Percentiles rank a stretch among this genome's conserved stretches.
Evolutionary conservation across 768 basidiomycete species (phyloP).

Genomic region (Amanita brunnescens): DNA sequence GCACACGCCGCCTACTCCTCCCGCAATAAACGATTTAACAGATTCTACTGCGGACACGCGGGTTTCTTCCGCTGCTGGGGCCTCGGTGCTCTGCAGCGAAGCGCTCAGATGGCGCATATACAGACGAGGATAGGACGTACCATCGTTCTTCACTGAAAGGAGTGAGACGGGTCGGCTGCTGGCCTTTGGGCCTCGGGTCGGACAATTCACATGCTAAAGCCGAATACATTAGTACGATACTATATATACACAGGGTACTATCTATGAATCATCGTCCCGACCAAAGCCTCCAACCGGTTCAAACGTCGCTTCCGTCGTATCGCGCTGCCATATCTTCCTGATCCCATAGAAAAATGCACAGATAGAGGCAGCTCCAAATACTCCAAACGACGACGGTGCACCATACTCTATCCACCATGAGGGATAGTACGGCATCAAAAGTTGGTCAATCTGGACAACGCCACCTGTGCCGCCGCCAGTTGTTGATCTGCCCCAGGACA

Average conservation of each 20-base stretch:
- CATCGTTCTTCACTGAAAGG: neutral
- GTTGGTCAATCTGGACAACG: slow-evolving; percentile 77
- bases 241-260: neutral
- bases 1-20: slow-evolving; percentile 84
- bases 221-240: neutral
- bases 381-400: slow-evolving; percentile 52
- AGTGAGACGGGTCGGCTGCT: neutral
- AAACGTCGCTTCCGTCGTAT: slow-evolving; percentile 80
- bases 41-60: slow-evolving; percentile 36
- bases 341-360: slow-evolving; percentile 69
- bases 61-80: slow-evolving; percentile 26
- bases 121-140: neutral
- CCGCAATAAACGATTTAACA: slow-evolving; percentile 83
- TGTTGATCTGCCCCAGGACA: slow-evolving; percentile 72
- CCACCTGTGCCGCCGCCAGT: slow-evolving; percentile 71
- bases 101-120: neutral
- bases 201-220: slow-evolving; percentile 1
- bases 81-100: slow-evolving; percentile 24
- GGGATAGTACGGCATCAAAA: slow-evolving; percentile 81
- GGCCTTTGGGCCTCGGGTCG: neutral
- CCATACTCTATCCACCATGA: slow-evolving; percentile 80
- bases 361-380: slow-evolving; percentile 51
- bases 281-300: slow-evolving; percentile 83
- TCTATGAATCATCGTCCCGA: slow-evolving; percentile 36
- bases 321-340: slow-evolving; percentile 58